Percentiles rank a stretch among this genome's conserved stretches.
phyloP scores from a whole-genome alignment of 148 eudicot genomes.

The Rhododendron vialii region DNA sequence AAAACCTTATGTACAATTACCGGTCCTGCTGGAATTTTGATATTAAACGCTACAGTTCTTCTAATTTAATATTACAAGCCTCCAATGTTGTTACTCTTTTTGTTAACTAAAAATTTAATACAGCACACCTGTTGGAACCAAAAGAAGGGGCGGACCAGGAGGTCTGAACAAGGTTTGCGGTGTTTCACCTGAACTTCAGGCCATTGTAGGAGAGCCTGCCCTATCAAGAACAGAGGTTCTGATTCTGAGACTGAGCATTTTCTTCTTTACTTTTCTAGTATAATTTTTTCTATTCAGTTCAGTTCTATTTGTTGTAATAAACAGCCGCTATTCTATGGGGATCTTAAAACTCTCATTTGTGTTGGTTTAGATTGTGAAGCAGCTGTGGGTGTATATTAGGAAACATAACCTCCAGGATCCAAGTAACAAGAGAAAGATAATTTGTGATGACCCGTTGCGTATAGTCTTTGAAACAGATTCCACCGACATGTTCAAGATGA shows the following conservation, averaged over 20 bases:
- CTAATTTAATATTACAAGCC: not conserved
- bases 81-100: not conserved
- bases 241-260: not conserved
- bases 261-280: not conserved
- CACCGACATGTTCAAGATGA: slow-evolving; percentile 74
- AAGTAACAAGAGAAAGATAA: slow-evolving; percentile 77
- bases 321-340: not conserved
- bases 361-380: slow-evolving; percentile 79
- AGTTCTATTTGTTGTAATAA: slow-evolving; percentile 4
- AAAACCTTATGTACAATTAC: not conserved
- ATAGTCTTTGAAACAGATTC: slow-evolving; percentile 54
- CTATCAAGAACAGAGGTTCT: slow-evolving; percentile 87
- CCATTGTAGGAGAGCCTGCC: slow-evolving; percentile 81
- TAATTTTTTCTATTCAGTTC: slow-evolving; percentile 1
- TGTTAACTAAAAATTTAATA: not conserved
- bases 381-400: slow-evolving; percentile 95
- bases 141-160: slow-evolving; percentile 90
- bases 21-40: not conserved
- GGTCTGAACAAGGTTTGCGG: slow-evolving; percentile 85
- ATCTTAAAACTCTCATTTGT: not conserved
- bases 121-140: slow-evolving; percentile 58
- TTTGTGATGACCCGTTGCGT: slow-evolving; percentile 61
- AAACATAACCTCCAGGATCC: slow-evolving; percentile 97
- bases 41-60: not conserved
- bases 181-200: slow-evolving; percentile 79